These are phyloP conservation scores for Monosporozyma servazzii DNA, from an alignment of 805 yeast genomes.

Conservation along the genomic window DNA sequence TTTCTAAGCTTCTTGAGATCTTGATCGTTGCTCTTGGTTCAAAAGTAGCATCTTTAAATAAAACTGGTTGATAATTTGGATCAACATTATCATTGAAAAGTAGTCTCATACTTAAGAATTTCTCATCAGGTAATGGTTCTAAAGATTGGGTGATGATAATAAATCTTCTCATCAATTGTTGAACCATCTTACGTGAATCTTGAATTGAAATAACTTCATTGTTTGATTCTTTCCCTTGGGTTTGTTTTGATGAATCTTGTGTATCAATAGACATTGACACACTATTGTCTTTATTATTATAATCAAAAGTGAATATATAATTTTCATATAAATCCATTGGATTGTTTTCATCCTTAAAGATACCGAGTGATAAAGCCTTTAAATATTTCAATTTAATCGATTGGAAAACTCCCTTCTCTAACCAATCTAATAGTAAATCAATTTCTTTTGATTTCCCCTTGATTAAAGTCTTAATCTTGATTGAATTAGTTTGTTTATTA, in stretches of 20 bases:
- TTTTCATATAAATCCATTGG: slow-evolving; percentile 41
- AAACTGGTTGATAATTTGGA: slow-evolving; percentile 39
- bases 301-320: slow-evolving; percentile 41
- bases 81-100: slow-evolving; percentile 43
- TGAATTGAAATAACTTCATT: slow-evolving; percentile 20
- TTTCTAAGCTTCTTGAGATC: slow-evolving; percentile 13
- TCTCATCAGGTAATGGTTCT: slow-evolving; percentile 41
- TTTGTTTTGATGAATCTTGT: slow-evolving; percentile 18
- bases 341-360: slow-evolving; percentile 34
- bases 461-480: slow-evolving; percentile 41
- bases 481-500: slow-evolving; percentile 22
- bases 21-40: slow-evolving; percentile 31
- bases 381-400: slow-evolving; percentile 37
- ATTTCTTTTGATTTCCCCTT: slow-evolving; percentile 39
- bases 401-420: slow-evolving; percentile 42
- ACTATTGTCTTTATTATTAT: slow-evolving; percentile 25
- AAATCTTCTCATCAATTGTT: slow-evolving; percentile 42
- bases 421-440: slow-evolving; percentile 44
- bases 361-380: slow-evolving; percentile 38
- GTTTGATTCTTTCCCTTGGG: slow-evolving; percentile 8
- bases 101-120: slow-evolving; percentile 40
- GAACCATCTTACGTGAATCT: slow-evolving; percentile 37
- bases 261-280: slow-evolving; percentile 13
- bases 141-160: slow-evolving; percentile 45
- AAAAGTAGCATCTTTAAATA: slow-evolving; percentile 36